Conservation (phyloP, 2,329 filamentous ascomycete species). For the Sarocladium kiliense region DNA sequence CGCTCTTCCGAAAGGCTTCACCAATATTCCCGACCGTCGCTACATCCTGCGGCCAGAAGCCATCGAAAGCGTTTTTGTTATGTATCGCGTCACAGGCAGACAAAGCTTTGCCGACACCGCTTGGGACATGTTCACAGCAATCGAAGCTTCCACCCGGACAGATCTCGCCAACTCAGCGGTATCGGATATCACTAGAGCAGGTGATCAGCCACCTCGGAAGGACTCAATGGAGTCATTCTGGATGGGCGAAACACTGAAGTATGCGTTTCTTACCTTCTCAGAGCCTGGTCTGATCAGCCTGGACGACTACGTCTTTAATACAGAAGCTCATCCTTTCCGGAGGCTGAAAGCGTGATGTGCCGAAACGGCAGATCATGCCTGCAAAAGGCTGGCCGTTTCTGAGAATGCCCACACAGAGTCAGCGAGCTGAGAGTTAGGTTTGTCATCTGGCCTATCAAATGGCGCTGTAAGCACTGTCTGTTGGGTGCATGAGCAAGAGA, state of each 20-base stretch:
- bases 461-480: too few relatives aligned
- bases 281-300: conserved; percentile 49
- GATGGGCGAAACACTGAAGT: conserved; percentile 10
- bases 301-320: conserved; percentile 51
- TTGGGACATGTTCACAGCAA: conserved; percentile 47
- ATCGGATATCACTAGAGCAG: conserved; percentile 29
- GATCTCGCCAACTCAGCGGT: conserved; percentile 44
- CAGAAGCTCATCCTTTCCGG: conserved; percentile 27
- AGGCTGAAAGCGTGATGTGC: background rate
- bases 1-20: conserved; percentile 47
- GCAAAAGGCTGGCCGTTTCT: too few relatives aligned
- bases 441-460: too few relatives aligned
- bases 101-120: conserved; percentile 42
- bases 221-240: conserved; percentile 11
- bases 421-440: too few relatives aligned
- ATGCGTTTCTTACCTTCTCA: conserved; percentile 43
- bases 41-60: conserved; percentile 61
- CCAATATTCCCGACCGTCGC: conserved; percentile 28
- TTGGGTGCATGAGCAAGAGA: too few relatives aligned
- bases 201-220: background rate
- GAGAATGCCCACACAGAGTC: too few relatives aligned
- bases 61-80: conserved; percentile 42
- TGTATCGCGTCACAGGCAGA: conserved; percentile 46
- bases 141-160: conserved; percentile 40
- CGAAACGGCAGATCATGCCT: too few relatives aligned